These are phyloP conservation scores for Beauveria varroae DNA, from an alignment of 2,329 filamentous ascomycete species.

Conservation along the genomic window DNA sequence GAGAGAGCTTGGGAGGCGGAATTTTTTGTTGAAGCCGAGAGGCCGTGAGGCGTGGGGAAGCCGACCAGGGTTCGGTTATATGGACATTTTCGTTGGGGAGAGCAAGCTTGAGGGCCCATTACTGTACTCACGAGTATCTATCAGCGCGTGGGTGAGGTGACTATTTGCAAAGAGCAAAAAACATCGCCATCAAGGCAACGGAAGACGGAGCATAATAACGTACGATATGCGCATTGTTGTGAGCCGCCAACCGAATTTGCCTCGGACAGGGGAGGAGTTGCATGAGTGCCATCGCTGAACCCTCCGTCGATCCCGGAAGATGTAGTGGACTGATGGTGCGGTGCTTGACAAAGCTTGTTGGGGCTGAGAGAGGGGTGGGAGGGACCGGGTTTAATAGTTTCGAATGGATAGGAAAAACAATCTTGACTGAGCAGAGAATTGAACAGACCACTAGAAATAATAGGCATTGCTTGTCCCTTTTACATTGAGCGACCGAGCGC, in stretches of 20 bases:
- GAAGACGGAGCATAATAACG: not conserved
- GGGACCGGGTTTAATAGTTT: too few species aligned
- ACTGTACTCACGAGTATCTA: too few species aligned
- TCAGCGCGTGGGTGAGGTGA: too few species aligned
- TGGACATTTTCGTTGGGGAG: slow-evolving; percentile 3
- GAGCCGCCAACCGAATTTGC: not conserved
- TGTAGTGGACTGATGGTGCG: not conserved
- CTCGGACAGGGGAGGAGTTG: not conserved
- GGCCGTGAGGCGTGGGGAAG: not conserved
- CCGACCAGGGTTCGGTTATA: not conserved
- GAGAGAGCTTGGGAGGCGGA: not conserved
- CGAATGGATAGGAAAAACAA: too few species aligned
- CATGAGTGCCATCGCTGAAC: not conserved
- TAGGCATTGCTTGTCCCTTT: too few species aligned
- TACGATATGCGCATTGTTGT: not conserved
- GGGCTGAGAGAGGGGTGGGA: not conserved
- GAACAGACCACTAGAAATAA: too few species aligned
- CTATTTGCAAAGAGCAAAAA: not conserved
- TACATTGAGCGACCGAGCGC: too few species aligned
- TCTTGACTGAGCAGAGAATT: too few species aligned
- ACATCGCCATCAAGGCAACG: not conserved
- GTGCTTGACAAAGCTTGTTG: not conserved
- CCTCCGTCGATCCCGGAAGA: not conserved
- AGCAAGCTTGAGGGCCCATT: not conserved
- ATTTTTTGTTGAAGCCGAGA: slow-evolving; percentile 10